Evolutionary conservation across 1,139 yeast species (phyloP).

Genomic region (Wickerhamomyces sp.): DNA sequence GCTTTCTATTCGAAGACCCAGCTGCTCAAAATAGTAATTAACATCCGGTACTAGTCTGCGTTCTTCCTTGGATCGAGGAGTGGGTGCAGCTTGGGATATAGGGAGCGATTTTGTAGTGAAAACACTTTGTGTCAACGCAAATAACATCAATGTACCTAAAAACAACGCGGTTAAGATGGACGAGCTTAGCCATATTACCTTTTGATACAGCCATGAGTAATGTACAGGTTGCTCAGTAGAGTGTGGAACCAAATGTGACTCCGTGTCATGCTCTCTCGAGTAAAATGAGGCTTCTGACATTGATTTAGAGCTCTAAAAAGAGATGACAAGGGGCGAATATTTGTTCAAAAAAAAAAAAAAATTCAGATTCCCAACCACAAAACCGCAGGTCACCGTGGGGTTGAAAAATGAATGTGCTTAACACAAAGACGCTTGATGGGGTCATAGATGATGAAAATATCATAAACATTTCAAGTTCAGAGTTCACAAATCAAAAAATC

Average conservation of each 20-base stretch:
- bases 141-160: slow-evolving; percentile 25
- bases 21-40: slow-evolving; percentile 57
- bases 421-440: too few species aligned
- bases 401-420: slow-evolving; percentile 1
- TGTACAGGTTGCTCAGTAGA: neutral
- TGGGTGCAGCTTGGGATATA: too few species aligned
- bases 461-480: slow-evolving; percentile 25
- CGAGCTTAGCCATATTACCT: slow-evolving; percentile 17
- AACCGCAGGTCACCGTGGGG: neutral
- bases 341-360: slow-evolving; percentile 2
- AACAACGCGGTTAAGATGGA: slow-evolving; percentile 26
- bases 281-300: neutral
- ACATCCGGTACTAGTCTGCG: slow-evolving; percentile 41
- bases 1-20: slow-evolving; percentile 56
- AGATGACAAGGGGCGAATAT: neutral
- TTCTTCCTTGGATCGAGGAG: slow-evolving; percentile 24
- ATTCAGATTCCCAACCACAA: neutral
- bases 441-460: too few species aligned
- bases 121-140: slow-evolving; percentile 27
- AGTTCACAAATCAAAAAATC: slow-evolving; percentile 28
- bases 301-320: neutral
- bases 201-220: slow-evolving; percentile 6
- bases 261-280: neutral
- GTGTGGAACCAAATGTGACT: slow-evolving; percentile 5
- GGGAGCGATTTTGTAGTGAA: too few species aligned